Base-by-base conservation (phyloP, 1,284 basidiomycete species). In the Puccinia triticina region DNA sequence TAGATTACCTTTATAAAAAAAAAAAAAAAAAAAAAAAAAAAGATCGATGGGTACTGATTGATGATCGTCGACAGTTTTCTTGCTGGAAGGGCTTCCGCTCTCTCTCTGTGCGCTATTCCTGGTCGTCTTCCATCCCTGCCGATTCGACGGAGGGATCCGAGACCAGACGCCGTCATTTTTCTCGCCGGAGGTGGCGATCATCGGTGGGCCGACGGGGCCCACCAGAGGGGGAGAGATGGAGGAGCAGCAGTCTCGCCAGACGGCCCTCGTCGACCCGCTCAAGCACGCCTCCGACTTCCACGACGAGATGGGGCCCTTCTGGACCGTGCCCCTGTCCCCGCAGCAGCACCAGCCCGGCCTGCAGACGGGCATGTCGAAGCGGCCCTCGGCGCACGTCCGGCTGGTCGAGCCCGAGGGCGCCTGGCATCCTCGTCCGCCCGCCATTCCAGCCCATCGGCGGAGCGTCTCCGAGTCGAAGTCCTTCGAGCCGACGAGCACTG, bases 61-160 rank as follows among this genome's bases (percentile, higher is more conserved):
- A 59, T 59, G 5, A 7, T 59, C 55, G 8, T 59, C 29, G 55
- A 16, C 18, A 73, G 71, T 34, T 16, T 73, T 73, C 32, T 73
- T 73, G 37, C 48, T 73, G 10, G 43, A 73, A 73, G 50, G 43
- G 16, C 50, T 73, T 53, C 71, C 71, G 7, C 40, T 73, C 32
- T 46, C 48, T 53, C 50, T 73, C 12, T 73, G 71, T n/a, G 71
- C 48, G 29, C 23, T 48, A 2, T 55, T 50, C 50, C 71, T 73
- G 29, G 37, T 73, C 10, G 8, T 55, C 11, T 55, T 73, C 26
- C 71, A 73, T 34, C 71, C 71, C 10, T 53, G 71, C 50, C 71
- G 71, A 55, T 73, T 26, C 71, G 71, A 73, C 71, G 71, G 50
- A 29, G 71, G 71, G 23, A 55, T 34, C 2, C 18, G 2, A 18